Evolutionary conservation across 768 basidiomycete genomes (phyloP).

Genomic region (Kwoniella dejecticola): DNA sequence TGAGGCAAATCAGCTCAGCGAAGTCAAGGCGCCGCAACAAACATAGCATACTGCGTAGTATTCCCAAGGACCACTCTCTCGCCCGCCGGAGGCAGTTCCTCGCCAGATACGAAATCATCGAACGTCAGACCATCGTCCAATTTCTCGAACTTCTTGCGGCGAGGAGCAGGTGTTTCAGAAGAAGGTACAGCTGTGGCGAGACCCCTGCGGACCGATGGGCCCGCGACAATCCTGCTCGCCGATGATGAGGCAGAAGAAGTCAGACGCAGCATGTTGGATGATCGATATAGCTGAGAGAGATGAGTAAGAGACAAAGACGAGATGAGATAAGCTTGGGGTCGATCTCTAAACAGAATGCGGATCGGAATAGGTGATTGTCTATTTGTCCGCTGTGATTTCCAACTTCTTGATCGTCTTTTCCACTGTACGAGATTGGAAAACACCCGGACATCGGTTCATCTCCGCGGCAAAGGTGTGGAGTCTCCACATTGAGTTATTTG

Average conservation of each 20-base stretch:
- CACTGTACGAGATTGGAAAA: not conserved
- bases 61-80: slow-evolving; percentile 52
- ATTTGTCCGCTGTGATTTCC: slow-evolving; percentile 4
- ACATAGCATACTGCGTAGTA: slow-evolving; percentile 43
- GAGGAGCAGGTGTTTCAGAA: not conserved
- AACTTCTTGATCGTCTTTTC: not conserved
- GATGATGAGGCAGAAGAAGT: slow-evolving; percentile 13
- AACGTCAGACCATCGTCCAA: slow-evolving; percentile 53
- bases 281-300: not conserved
- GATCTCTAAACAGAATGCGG: not conserved
- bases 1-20: slow-evolving; percentile 47
- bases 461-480: too few species aligned
- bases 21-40: not conserved
- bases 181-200: slow-evolving; percentile 15
- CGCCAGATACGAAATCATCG: slow-evolving; percentile 53
- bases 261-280: slow-evolving; percentile 6
- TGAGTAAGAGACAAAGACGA: not conserved
- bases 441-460: not conserved
- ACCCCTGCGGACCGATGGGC: slow-evolving; percentile 6
- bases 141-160: slow-evolving; percentile 31
- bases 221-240: slow-evolving; percentile 9
- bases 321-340: not conserved
- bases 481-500: too few species aligned
- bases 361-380: slow-evolving; percentile 3
- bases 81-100: slow-evolving; percentile 31